Evolutionary conservation across 108 stramenopile species (phyloP).

Genomic region (Seminavis robusta): DNA sequence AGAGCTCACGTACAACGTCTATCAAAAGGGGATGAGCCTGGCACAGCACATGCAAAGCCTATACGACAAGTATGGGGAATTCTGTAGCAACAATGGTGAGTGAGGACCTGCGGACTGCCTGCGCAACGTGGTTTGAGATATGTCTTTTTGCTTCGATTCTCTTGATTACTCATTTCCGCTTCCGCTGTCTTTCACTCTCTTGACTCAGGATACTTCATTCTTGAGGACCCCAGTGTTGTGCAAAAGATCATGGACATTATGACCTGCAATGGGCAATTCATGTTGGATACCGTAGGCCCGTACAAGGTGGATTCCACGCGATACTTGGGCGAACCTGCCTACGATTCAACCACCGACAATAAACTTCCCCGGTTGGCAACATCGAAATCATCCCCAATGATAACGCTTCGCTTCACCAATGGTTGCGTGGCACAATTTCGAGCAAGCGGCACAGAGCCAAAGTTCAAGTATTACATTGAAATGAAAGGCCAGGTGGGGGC

Average conservation of each 20-base stretch:
- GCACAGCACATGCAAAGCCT: conserved; percentile 66
- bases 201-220: conserved; percentile 83
- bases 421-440: conserved; percentile 93
- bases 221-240: conserved; percentile 71
- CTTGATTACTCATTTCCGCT: too few relatives aligned
- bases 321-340: conserved; percentile 83
- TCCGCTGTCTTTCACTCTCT: too few relatives aligned
- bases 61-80: conserved; percentile 89
- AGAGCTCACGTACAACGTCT: conserved; percentile 72
- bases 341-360: conserved; percentile 80
- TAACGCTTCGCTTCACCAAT: conserved; percentile 90
- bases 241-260: conserved; percentile 77
- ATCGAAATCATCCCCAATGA: conserved; percentile 85
- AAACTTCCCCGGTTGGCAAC: conserved; percentile 78
- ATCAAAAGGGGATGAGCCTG: conserved; percentile 57
- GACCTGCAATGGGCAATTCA: conserved; percentile 67
- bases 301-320: conserved; percentile 79
- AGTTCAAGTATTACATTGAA: conserved; percentile 98
- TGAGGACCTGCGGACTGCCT: not conserved
- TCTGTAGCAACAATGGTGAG: conserved; percentile 70
- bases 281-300: conserved; percentile 44
- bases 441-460: conserved; percentile 97
- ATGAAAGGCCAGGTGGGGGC: conserved; percentile 80
- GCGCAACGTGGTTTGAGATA: not conserved
- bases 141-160: not conserved